These are phyloP conservation scores for Canna indica DNA, from an alignment of 176 grass and related monocot genomes.

Conservation along the genomic window DNA sequence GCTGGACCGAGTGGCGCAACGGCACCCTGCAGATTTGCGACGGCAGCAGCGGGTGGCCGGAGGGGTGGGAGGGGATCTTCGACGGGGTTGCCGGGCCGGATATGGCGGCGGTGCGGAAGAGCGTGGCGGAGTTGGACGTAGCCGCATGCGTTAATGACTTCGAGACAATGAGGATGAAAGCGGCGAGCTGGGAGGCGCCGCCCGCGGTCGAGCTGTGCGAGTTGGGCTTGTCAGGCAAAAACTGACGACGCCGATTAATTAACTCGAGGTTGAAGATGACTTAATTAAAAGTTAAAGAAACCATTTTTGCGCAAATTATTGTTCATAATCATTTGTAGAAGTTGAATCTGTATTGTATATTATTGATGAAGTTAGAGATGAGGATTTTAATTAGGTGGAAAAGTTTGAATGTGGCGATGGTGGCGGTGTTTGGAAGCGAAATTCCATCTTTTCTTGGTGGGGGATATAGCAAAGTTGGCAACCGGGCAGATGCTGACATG, in stretches of 20 bases:
- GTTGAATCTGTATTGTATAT: too few relatives aligned
- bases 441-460: not conserved
- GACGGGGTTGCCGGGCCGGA: constrained; percentile 35
- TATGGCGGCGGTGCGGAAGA: constrained; percentile 13
- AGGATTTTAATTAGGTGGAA: too few relatives aligned
- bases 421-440: not conserved
- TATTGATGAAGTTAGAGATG: too few relatives aligned
- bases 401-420: too few relatives aligned
- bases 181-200: constrained; percentile 36
- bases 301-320: too few relatives aligned
- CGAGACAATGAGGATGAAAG: constrained; percentile 21
- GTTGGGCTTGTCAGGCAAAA: not conserved
- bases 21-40: constrained; percentile 51
- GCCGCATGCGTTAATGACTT: constrained; percentile 31
- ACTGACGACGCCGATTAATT: too few relatives aligned
- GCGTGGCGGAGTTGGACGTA: constrained; percentile 20
- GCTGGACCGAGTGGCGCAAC: constrained; percentile 55
- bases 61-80: constrained; percentile 45
- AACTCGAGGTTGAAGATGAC: not conserved
- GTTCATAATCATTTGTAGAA: too few relatives aligned
- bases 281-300: too few relatives aligned
- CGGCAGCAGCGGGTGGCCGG: constrained; percentile 36
- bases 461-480: not conserved
- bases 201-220: constrained; percentile 32
- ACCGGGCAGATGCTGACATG: too few relatives aligned